A percentile compares a stretch with the other conserved stretches of the same genome.
phyloP scores from a whole-genome alignment of 768 basidiomycete genomes.

The Scleroderma citrinum region DNA sequence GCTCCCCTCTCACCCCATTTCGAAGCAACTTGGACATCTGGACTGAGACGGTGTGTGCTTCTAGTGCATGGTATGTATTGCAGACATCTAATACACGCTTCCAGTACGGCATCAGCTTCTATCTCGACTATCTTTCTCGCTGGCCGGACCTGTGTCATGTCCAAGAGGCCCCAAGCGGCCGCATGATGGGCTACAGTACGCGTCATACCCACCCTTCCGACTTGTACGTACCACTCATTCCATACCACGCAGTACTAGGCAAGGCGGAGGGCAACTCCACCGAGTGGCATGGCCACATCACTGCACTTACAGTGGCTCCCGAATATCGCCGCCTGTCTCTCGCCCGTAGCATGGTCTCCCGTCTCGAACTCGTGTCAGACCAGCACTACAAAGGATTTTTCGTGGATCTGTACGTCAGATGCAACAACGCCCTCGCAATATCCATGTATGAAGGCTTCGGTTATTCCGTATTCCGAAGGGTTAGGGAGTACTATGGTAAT shows the following conservation, averaged over 20 bases:
- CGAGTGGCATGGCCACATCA: conserved; percentile 94
- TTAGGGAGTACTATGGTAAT: conserved; percentile 83
- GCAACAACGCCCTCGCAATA: conserved; percentile 79
- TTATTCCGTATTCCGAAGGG: conserved; percentile 88
- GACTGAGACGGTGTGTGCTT: conserved; percentile 84
- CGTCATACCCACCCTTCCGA: conserved; percentile 1
- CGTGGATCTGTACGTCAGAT: conserved; percentile 94
- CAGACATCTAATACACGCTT: not conserved
- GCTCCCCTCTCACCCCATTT: conserved; percentile 3
- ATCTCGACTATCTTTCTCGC: conserved; percentile 78
- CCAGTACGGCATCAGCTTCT: conserved; percentile 88
- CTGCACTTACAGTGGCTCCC: conserved; percentile 91
- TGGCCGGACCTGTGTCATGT: conserved; percentile 92
- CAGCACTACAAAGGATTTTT: conserved; percentile 79
- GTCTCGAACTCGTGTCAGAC: conserved; percentile 84
- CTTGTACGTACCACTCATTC: not conserved
- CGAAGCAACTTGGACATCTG: conserved; percentile 87
- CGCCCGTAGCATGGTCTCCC: conserved; percentile 78
- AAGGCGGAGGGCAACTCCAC: conserved; percentile 76
- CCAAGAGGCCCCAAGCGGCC: conserved; percentile 73
- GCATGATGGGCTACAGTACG: conserved; percentile 92
- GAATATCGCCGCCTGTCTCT: conserved; percentile 86
- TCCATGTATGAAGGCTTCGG: conserved; percentile 89
- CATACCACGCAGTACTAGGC: conserved; percentile 62
- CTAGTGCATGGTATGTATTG: too few species aligned